Evolutionary conservation across 2,329 filamentous ascomycete species (phyloP).

Genomic region (Colletotrichum falcatum): DNA sequence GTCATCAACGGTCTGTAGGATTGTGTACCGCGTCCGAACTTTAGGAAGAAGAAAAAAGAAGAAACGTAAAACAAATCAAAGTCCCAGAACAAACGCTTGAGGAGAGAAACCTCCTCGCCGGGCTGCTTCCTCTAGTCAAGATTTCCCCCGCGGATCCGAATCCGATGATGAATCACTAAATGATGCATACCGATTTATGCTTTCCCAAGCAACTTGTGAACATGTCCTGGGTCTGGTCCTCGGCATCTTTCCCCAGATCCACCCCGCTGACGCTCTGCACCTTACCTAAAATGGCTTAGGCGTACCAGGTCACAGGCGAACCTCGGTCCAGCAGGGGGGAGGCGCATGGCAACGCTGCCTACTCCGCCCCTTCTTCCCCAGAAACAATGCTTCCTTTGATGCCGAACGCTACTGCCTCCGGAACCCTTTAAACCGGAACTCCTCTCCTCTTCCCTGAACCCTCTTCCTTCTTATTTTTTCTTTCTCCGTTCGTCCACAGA

Average conservation of each 20-base stretch:
- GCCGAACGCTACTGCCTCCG: slow-evolving; percentile 23
- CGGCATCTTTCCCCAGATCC: slow-evolving; percentile 43
- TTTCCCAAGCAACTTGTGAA: slow-evolving; percentile 25
- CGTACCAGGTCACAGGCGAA: slow-evolving; percentile 39
- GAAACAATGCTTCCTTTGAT: slow-evolving; percentile 30
- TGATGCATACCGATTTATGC: slow-evolving; percentile 17
- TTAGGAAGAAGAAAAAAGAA: no score
- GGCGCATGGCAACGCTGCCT: slow-evolving; percentile 39
- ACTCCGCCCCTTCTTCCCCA: slow-evolving; percentile 41
- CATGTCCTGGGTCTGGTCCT: slow-evolving; percentile 30
- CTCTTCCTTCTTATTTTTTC: slow-evolving; percentile 18
- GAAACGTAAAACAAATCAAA: neutral
- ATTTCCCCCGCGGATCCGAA: neutral
- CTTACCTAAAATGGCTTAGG: slow-evolving; percentile 22
- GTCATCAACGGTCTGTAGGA: slow-evolving; percentile 4
- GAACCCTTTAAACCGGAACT: slow-evolving; percentile 33
- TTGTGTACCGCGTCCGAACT: slow-evolving; percentile 1
- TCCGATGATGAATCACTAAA: slow-evolving; percentile 8
- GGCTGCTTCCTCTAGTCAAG: neutral
- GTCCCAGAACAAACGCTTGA: neutral
- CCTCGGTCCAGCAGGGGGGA: slow-evolving; percentile 41
- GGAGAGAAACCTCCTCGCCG: neutral
- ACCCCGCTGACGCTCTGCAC: slow-evolving; percentile 24
- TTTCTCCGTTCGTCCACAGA: slow-evolving; percentile 24
- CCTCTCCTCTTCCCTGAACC: neutral